Conservation (phyloP, 169 alveolate genomes). For the Plasmodium vinckei region DNA sequence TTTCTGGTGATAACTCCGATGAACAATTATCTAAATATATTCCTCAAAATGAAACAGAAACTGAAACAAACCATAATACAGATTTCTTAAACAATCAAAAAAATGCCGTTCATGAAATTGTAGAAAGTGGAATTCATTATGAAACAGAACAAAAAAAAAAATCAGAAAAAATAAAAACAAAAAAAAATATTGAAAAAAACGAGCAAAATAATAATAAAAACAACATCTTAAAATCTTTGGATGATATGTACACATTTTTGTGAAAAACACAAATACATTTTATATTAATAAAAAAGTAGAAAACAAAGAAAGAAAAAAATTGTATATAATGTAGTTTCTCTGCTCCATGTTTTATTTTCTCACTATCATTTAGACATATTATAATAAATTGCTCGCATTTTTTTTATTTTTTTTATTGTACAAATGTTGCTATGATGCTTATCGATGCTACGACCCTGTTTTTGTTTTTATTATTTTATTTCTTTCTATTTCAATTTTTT, state of each 20-base stretch:
- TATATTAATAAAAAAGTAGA: too few species aligned
- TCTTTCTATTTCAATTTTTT: too few species aligned
- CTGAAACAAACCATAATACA: not conserved
- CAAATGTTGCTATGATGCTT: too few species aligned
- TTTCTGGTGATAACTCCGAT: constrained; percentile 27
- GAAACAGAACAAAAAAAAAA: constrained; percentile 10
- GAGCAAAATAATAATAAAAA: constrained; percentile 4
- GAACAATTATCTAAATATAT: not conserved
- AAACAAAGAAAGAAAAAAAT: too few species aligned
- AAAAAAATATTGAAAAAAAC: constrained; percentile 10
- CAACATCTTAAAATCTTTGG: constrained; percentile 23
- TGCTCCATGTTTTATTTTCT: too few species aligned
- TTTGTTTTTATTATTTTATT: too few species aligned
- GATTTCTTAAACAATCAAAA: not conserved
- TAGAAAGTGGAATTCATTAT: constrained; percentile 32
- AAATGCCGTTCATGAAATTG: constrained; percentile 14
- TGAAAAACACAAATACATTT: constrained; percentile 1
- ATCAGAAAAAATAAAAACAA: not conserved
- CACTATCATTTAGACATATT: too few species aligned
- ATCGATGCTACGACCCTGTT: too few species aligned
- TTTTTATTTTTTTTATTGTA: too few species aligned
- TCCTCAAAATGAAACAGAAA: constrained; percentile 1
- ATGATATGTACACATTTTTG: constrained; percentile 50
- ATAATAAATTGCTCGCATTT: too few species aligned
- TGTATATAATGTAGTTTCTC: too few species aligned